Base-by-base conservation (phyloP, 768 basidiomycete genomes). In the Naganishia randhawae region DNA sequence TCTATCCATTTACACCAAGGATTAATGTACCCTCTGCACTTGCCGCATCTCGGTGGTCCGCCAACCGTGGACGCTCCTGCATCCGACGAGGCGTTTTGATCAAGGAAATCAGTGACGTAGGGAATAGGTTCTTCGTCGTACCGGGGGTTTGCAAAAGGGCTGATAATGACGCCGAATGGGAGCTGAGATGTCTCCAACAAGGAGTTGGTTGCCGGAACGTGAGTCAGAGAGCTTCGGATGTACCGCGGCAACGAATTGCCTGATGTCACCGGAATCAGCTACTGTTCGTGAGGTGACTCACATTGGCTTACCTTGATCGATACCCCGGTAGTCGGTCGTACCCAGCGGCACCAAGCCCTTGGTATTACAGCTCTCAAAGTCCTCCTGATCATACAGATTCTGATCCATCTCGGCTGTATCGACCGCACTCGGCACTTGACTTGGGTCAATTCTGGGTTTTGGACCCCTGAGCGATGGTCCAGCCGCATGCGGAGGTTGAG, bases 181-280 rank as follows among this genome's bases (percentile, higher is more conserved):
- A 98, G 85, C 51, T 86, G 85, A 64, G 92, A 91, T 29, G 93
- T 88, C 2, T 85, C 82, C 1, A 91, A 86, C 16, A 99, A 85
- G 51, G 88, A 86, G 17, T 88, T 86, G 1, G 89, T 87, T 69
- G 85, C 84, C 1, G 96, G 96, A 29, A 98, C 81, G 75, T 88
- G 88, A 86, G 92, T 93, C 7, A 93, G 91, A 17, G 96, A 89
- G 66, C 91, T 83, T 39, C 96, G 88, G 52, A 95, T 84, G 78
- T 89, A 92, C 75, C 90, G 89, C 9, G 96, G 96, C 16, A 89
- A 90, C 3, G 92, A 90, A 80, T 95, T 97, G 67, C 95, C 88
- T 87, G 72, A 14, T 25, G 4, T 48, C n/a, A 22, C 45, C n/a
- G 11, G 19, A 29, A 39, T 25, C 33, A n/a, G 25, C 8, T 50